Percentiles rank a stretch among this genome's conserved stretches.
Conservation (phyloP, 176 grass and related monocot species). For the Oryza longistaminata region DNA sequence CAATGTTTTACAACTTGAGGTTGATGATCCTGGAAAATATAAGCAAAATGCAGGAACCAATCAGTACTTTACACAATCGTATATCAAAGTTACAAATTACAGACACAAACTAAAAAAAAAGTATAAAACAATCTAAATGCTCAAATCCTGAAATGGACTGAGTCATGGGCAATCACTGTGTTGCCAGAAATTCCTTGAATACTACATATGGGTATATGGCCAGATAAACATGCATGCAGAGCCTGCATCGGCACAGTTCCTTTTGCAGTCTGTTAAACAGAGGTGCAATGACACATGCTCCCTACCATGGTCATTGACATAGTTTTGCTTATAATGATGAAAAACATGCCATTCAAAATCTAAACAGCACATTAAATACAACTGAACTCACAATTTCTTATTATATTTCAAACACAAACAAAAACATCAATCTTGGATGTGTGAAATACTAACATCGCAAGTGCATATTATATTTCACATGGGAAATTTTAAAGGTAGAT, state of each 20-base stretch:
- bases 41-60: neutral
- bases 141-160: neutral
- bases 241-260: neutral
- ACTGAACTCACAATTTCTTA: neutral
- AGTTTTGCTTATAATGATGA: neutral
- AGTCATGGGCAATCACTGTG: neutral
- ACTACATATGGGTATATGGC: neutral
- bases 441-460: neutral
- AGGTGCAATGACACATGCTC: neutral
- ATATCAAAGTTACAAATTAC: neutral
- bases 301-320: neutral
- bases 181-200: neutral
- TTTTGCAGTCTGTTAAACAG: neutral
- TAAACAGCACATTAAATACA: neutral
- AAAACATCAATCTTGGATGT: neutral
- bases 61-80: neutral
- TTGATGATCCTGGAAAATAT: constrained; percentile 25
- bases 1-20: constrained; percentile 29
- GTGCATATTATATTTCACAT: neutral
- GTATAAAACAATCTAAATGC: neutral
- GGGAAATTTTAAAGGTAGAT: neutral
- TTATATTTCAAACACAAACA: neutral
- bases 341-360: neutral
- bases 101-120: neutral
- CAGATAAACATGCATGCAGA: neutral